Evolutionary conservation across 129 eudicot genomes (phyloP).

Genomic region (Deinandra increscens): DNA sequence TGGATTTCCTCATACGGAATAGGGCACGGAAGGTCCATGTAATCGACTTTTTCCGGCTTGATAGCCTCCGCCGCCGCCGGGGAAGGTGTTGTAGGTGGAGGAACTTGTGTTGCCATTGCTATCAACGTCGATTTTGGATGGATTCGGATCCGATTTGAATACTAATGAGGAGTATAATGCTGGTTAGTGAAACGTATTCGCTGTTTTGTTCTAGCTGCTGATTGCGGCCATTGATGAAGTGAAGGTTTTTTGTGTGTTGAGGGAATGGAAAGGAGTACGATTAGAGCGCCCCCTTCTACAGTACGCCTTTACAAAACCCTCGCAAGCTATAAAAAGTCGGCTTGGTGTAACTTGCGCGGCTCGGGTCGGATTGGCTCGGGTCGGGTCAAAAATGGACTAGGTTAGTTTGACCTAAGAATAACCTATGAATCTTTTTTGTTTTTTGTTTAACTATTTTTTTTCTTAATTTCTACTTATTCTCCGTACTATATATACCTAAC

Average conservation of each 20-base stretch:
- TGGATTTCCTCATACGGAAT: conserved; percentile 88
- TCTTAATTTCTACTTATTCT: too few species aligned
- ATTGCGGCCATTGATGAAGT: conserved; percentile 26
- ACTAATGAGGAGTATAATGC: background rate
- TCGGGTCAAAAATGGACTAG: too few species aligned
- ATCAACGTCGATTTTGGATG: conserved; percentile 22
- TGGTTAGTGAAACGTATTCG: background rate
- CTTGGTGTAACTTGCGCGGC: conserved; percentile 16
- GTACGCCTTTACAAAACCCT: conserved; percentile 34
- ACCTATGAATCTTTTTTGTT: too few species aligned
- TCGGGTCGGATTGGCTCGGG: conserved; percentile 9
- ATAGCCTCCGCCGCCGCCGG: conserved; percentile 40
- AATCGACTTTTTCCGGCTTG: conserved; percentile 60
- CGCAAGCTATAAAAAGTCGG: conserved; percentile 10
- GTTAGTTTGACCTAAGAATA: too few species aligned
- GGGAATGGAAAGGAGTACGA: conserved; percentile 22
- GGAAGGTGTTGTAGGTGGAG: conserved; percentile 34
- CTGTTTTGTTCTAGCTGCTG: background rate
- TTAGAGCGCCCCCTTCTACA: conserved; percentile 15
- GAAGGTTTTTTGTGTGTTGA: background rate
- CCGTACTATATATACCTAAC: too few species aligned
- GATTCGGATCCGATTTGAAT: conserved; percentile 8
- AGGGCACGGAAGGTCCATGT: conserved; percentile 81
- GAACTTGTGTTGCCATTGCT: conserved; percentile 56
- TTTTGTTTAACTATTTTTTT: too few species aligned